Percentiles rank a stretch among this genome's conserved stretches.
Evolutionary conservation across 371 early-diverging fungal species (phyloP).

Genomic region (Mortierella polycephala): DNA sequence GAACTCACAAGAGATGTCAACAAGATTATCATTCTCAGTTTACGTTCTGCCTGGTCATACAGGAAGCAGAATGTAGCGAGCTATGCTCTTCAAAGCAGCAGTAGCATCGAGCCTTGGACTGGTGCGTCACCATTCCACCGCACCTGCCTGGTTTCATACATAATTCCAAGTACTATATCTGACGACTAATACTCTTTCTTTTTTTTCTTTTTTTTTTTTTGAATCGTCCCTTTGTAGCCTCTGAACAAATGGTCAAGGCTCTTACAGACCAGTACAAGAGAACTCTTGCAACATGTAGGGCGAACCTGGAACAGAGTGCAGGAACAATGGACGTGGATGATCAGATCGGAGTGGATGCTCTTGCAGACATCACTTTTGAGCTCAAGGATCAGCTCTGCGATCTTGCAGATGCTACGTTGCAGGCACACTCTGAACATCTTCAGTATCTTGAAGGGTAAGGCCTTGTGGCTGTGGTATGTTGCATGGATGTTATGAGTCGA

Average conservation of each 20-base stretch:
- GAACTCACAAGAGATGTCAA: slow-evolving; percentile 33
- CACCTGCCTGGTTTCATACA: background rate
- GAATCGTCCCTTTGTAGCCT: background rate
- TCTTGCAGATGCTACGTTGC: slow-evolving; percentile 40
- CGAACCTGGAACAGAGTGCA: background rate
- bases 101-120: slow-evolving; percentile 43
- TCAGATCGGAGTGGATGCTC: background rate
- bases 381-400: slow-evolving; percentile 40
- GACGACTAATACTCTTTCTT: background rate
- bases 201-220: no score
- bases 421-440: slow-evolving; percentile 38
- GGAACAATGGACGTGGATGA: slow-evolving; percentile 25
- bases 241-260: slow-evolving; percentile 21
- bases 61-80: slow-evolving; percentile 26
- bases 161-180: background rate
- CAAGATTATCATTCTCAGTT: slow-evolving; percentile 28
- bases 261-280: slow-evolving; percentile 20
- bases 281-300: slow-evolving; percentile 16
- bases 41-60: slow-evolving; percentile 44
- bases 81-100: slow-evolving; percentile 24
- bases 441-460: slow-evolving; percentile 42
- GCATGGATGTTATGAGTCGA: background rate
- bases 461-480: background rate
- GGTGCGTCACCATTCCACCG: slow-evolving; percentile 14
- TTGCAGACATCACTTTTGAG: slow-evolving; percentile 12